Base-by-base conservation (phyloP, 2,329 filamentous ascomycete species). In the Ophiostoma australiae region DNA sequence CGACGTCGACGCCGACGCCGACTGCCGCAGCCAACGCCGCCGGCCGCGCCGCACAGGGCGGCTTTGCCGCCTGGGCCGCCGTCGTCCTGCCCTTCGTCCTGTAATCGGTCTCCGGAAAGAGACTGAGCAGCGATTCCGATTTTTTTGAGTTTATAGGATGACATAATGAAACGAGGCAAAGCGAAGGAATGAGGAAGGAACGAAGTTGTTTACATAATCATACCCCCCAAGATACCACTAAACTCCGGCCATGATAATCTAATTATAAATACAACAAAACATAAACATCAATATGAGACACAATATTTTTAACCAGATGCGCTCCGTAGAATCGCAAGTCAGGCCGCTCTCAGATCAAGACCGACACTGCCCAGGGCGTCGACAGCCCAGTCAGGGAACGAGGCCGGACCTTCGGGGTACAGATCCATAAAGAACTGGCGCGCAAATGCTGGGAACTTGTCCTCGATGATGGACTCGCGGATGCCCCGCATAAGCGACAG, bases 321-420 rank as follows among this genome's bases (percentile, higher is more conserved):
- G 33, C 23, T 33, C 55, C 31, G 58, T 63, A 63, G 31, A 17
- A 4, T 20, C 31, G 27, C 31, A 15, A 6, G 23, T 17, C 3
- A 33, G 4, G 20, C 27, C n/a, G 52, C 23, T 27, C 67, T 67
- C 44, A 94, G 78, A 81, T 97, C 90, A 71, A 99, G 87, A 0
- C 90, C 91, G n/a, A 98, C 94, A 0, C 85, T 86, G 72, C 81
- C 85, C 73, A 99, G 80, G 7, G 95, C 93, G 69, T 87, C 87
- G 2, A 97, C 89, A 1, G 92, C 94, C 95, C 95, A 99, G 0
- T 82, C 80, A 0, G 96, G 95, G 77, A 92, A 93, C 70, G 86
- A 86, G 15, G 82, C 80, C 13, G 70, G 69, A 80, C 86, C 87
- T 75, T 90, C 84, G 70, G 85, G 78, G 78, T 97, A 94, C 72